Evolutionary conservation across 164 flowering plant species (phyloP), one percentile per base, ranked within the genome.

Genomic region (Echeveria elegans): DNA sequence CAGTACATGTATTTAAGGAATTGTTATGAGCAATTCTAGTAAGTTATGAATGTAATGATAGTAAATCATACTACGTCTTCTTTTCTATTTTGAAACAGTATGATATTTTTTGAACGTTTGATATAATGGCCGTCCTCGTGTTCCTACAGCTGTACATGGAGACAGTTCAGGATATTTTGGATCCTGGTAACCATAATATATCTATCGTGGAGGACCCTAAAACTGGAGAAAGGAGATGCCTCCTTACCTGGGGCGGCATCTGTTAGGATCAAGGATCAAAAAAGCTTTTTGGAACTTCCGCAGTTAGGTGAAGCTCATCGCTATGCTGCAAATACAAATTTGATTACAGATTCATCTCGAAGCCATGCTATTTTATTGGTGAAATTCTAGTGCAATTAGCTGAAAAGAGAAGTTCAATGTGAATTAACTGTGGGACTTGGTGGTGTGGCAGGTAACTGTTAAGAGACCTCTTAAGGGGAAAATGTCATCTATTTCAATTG

Each of bases 281-380:
- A 80, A 58, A 91, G 85, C 75, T 88, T 94, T 73, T 28, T 89
- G 61, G 97, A 94, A 69, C 81, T 94, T 37, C 82, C 91, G 28
- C 73, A 82, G 32, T 69, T 89, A 66, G 98, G 98, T 29, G 97
- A 94, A 80, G 93, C 95, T 68, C 89, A 91, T 62, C 94, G 96
- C 65, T 83, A 86, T 83, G 97, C 97, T 76, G 93, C 98, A 37
- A 94, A 91, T 73, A 94, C 98, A 70, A 91, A 83, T 73, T 73
- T 91, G 80, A 91, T 89, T 75, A 89, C 97, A 56, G 97, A 91
- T 79, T 94, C 98, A 53, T 94, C 98, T 64, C 88, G 98, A 14
- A 94, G 97, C 76, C 98, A 94, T 83, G 97, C 97, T 71, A 83
- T 94, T 74, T 62, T 94, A 70, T 83, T 94, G 98, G 98, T 94